phyloP scores from a whole-genome alignment of 2,329 filamentous ascomycete species.

The Colletotrichum tanaceti region DNA sequence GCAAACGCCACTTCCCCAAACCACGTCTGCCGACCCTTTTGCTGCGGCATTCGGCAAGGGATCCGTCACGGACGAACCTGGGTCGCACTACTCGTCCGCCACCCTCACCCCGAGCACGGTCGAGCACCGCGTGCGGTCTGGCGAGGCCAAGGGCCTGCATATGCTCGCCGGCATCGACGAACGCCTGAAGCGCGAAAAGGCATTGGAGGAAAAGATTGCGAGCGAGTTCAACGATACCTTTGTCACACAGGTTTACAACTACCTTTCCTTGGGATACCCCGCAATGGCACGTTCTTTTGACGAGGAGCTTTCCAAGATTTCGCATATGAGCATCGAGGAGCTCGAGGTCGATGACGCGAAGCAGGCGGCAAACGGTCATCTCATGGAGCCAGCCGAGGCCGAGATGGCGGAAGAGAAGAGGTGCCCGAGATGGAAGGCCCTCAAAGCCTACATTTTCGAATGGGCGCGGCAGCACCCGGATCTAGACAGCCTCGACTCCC shows the following conservation, averaged over 20 bases:
- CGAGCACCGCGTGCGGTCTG: conserved; percentile 46
- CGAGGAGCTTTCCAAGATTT: conserved; percentile 85
- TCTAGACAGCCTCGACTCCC: conserved; percentile 69
- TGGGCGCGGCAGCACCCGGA: conserved; percentile 90
- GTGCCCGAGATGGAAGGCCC: conserved; percentile 80
- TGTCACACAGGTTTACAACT: conserved; percentile 97
- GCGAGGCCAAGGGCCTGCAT: conserved; percentile 58
- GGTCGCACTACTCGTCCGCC: conserved; percentile 45
- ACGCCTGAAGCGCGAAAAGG: conserved; percentile 62
- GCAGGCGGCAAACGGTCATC: conserved; percentile 76
- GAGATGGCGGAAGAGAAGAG: conserved; percentile 62
- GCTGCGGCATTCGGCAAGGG: conserved; percentile 54
- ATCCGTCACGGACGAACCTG: conserved; percentile 56
- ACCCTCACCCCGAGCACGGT: conserved; percentile 42
- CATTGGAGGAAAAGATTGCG: conserved; percentile 63
- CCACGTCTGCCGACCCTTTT: conserved; percentile 57
- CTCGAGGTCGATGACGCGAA: conserved; percentile 77
- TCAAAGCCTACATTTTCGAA: conserved; percentile 85
- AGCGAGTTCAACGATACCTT: conserved; percentile 85
- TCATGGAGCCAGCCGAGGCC: conserved; percentile 66
- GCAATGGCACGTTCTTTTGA: conserved; percentile 86
- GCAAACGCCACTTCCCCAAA: conserved; percentile 59
- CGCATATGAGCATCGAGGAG: conserved; percentile 74
- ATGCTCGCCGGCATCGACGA: conserved; percentile 65
- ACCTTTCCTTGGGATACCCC: conserved; percentile 92